Base-by-base conservation (phyloP, 106 monocot species). In the Acanthochlamys bracteata region DNA sequence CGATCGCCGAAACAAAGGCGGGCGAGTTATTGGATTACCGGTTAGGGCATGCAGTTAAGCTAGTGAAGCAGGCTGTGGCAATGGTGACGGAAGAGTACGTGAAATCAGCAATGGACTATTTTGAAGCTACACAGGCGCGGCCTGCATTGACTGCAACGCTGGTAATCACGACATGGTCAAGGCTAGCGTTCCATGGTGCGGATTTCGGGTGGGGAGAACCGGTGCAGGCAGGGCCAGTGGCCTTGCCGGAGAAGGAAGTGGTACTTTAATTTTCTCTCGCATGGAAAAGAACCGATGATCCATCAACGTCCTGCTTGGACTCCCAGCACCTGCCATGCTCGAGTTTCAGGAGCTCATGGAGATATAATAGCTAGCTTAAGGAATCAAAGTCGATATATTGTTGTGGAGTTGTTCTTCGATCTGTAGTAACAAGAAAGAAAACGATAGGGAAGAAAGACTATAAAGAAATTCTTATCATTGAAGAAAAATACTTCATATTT, bases 41-140 rank as follows among this genome's bases (percentile, higher is more conserved):
- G 7, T 23, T 85, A 7, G 63, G 67, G 0, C 42, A 26, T 45
- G 75, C 78, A 0, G 81, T 61, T 20, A 15, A 22, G 22, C 39
- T 57, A 42, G 76, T 85, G 57, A 73, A 74, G 49, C 27, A 63
- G 19, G 72, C 85, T 4, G 66, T 77, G 6, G 20, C n/a, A 16
- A 53, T 22, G 46, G 67, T 67, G 15, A 54, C 64, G 60, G 85
- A 78, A 24, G 53, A 21, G 16, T 85, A 68, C 64, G 74, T 85
- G 22, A 66, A 71, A 57, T 85, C 85, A 33, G 77, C 74, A 0
- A 65, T 85, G 10, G 85, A 85, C 45, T 81, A 74, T 74, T 64
- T 75, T 40, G 85, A 85, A 68, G 25, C 42, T 14, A 80, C 76
- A 15, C 33, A 76, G 51, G 70, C 55, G 0, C 69, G 66, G 67